Base-by-base conservation (phyloP, 257 asterid species). In the Agastache rugosa region DNA sequence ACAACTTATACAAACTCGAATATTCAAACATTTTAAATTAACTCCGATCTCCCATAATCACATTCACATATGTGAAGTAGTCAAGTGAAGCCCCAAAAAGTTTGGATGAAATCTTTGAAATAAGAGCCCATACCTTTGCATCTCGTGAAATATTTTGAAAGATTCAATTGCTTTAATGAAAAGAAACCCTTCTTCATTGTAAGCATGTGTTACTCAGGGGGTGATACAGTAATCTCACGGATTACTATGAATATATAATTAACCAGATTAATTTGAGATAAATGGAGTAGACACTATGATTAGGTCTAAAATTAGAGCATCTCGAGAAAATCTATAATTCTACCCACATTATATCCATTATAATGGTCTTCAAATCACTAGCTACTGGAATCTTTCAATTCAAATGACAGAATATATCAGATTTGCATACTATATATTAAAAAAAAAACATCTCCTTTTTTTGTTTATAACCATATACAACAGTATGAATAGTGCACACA, bases 121-220 rank as follows among this genome's bases (percentile, higher is more conserved):
- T 19, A 53, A 53, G 59, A 53, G 59, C 59, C 85, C 83, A 82
- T 80, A 69, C 77, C 84, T 25, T 50, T 69, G 77, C 77, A 73
- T 71, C 76, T 71, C 65, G 67, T 65, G 55, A 76, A 68, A 67
- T 79, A 68, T 64, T 61, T 72, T 70, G 75, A 75, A 80, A 75
- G 73, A 75, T 61, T 79, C 81, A 76, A 76, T 66, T 67, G 51
- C 75, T 81, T 84, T 67, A 77, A 66, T 59, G 76, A 73, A 77
- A 66, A 51, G 73, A 73, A 67, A 6, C 71, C 75, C 41, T 81
- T 42, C 51, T 35, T 77, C 70, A 17, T 25, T 70, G 54, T 59
- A 48, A 73, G 70, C 69, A 68, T 71, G 61, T 74, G 61, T 35
- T n/a, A 66, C 22, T 60, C 41, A 27, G 39, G 15, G 17, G 7